Evolutionary conservation across 495 filamentous ascomycete genomes (phyloP).

Genomic region (Penicillium diatomitis): DNA sequence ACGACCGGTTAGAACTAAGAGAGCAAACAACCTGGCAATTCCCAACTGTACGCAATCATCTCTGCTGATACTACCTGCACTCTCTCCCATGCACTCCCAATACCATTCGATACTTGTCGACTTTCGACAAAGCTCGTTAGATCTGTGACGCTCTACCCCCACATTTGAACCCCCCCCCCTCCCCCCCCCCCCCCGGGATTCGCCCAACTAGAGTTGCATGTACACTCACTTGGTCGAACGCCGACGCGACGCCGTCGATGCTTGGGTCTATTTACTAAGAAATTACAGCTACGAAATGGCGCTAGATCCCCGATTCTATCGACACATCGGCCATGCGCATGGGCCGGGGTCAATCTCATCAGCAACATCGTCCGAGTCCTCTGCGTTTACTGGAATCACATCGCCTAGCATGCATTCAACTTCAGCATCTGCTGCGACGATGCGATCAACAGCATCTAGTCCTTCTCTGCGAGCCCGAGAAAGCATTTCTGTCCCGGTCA

Average conservation of each 20-base stretch:
- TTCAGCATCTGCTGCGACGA: slow-evolving; percentile 50
- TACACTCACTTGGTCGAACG: slow-evolving; percentile 30
- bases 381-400: slow-evolving; percentile 45
- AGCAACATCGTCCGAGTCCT: slow-evolving; percentile 48
- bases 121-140: too few species aligned
- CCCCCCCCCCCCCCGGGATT: slow-evolving; percentile 8
- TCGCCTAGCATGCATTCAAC: slow-evolving; percentile 41
- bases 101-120: background rate
- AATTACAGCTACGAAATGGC: slow-evolving; percentile 44
- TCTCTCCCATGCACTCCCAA: background rate
- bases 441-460: slow-evolving; percentile 43
- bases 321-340: slow-evolving; percentile 33
- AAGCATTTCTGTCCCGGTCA: slow-evolving; percentile 40
- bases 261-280: slow-evolving; percentile 39
- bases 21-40: slow-evolving; percentile 10
- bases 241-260: slow-evolving; percentile 38
- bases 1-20: slow-evolving; percentile 9
- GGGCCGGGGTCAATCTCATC: slow-evolving; percentile 42
- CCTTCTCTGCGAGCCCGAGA: slow-evolving; percentile 67
- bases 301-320: slow-evolving; percentile 48
- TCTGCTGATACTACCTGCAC: slow-evolving; percentile 1
- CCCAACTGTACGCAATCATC: slow-evolving; percentile 19
- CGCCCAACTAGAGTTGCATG: slow-evolving; percentile 26
- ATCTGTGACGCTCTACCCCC: too few species aligned
- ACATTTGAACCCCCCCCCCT: background rate